A percentile compares a stretch with the other conserved stretches of the same genome.
phyloP scores from a whole-genome alignment of 306 rosid species.

The Casuarina equisetifolia region DNA sequence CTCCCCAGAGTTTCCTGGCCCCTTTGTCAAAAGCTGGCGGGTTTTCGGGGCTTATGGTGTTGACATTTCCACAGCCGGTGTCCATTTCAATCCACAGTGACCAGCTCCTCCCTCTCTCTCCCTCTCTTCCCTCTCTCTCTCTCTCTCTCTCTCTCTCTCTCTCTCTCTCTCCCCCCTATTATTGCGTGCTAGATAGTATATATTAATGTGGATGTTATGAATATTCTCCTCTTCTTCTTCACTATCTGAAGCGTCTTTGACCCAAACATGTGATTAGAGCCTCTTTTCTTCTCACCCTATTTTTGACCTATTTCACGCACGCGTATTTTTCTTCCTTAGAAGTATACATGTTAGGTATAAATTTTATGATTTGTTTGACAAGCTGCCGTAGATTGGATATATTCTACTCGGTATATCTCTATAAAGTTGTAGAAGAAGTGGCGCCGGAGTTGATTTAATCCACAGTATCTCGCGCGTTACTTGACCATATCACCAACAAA shows the following conservation, averaged over 20 bases:
- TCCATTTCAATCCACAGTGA: constrained; percentile 18
- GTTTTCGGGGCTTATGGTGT: constrained; percentile 48
- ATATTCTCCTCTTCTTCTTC: constrained; percentile 22
- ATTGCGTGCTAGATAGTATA: neutral
- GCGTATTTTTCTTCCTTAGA: constrained; percentile 48
- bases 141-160: neutral
- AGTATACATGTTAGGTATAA: constrained; percentile 53
- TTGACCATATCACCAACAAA: constrained; percentile 6
- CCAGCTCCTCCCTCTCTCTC: neutral
- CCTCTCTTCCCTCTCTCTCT: constrained; percentile 1
- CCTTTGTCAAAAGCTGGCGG: constrained; percentile 61
- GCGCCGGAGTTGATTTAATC: constrained; percentile 33
- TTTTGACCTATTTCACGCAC: constrained; percentile 57
- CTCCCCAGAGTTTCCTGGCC: constrained; percentile 39
- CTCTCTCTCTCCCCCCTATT: constrained; percentile 4
- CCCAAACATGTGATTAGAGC: constrained; percentile 41
- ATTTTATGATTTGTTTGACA: constrained; percentile 24
- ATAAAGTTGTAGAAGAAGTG: constrained; percentile 24
- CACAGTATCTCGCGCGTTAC: constrained; percentile 37
- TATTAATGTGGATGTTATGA: constrained; percentile 7
- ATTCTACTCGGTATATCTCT: neutral
- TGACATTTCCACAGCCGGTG: constrained; percentile 61
- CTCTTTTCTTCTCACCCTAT: constrained; percentile 37
- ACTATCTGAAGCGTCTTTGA: constrained; percentile 70
- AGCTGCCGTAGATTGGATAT: neutral